Evolutionary conservation across 1,139 yeast species (phyloP).

Genomic region (Lodderomyces oxycetoniae): DNA sequence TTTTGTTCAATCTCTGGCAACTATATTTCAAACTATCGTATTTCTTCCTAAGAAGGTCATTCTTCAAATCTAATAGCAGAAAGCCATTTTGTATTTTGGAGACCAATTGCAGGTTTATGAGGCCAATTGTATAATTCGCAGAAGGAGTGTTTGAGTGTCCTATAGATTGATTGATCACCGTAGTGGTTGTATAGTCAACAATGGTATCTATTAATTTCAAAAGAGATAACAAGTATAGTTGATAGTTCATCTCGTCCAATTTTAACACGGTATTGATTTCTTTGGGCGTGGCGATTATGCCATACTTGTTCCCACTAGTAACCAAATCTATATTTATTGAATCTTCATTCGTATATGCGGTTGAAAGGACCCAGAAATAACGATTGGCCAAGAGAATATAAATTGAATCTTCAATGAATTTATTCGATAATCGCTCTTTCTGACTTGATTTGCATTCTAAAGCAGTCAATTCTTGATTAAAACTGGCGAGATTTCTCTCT

Average conservation of each 20-base stretch:
- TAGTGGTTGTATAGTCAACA: conserved; percentile 27
- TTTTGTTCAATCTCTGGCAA: conserved; percentile 25
- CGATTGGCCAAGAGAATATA: conserved; percentile 18
- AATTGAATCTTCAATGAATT: conserved; percentile 21
- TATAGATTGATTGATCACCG: conserved; percentile 24
- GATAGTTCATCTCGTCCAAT: conserved; percentile 18
- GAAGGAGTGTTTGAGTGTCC: conserved; percentile 10
- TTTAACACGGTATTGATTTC: conserved; percentile 15
- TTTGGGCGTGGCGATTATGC: conserved; percentile 20
- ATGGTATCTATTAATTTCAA: conserved; percentile 23
- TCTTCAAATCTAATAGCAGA: conserved; percentile 29
- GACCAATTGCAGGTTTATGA: conserved; percentile 24
- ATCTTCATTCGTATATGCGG: conserved; percentile 9
- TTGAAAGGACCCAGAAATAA: conserved; percentile 19
- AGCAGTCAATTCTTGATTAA: conserved; percentile 6
- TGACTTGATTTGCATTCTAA: conserved; percentile 17
- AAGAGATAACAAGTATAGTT: conserved; percentile 22
- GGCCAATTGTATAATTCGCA: conserved; percentile 20
- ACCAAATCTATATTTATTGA: conserved; percentile 13
- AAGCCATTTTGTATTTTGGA: conserved; percentile 26
- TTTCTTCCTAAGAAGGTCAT: conserved; percentile 26
- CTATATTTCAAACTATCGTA: conserved; percentile 30
- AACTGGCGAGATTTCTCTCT: conserved; percentile 7
- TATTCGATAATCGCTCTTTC: conserved; percentile 19
- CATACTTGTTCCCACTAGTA: conserved; percentile 11